Evolutionary conservation across 2,329 filamentous ascomycete species (phyloP).

Genomic region (Aplosporella prunicola): DNA sequence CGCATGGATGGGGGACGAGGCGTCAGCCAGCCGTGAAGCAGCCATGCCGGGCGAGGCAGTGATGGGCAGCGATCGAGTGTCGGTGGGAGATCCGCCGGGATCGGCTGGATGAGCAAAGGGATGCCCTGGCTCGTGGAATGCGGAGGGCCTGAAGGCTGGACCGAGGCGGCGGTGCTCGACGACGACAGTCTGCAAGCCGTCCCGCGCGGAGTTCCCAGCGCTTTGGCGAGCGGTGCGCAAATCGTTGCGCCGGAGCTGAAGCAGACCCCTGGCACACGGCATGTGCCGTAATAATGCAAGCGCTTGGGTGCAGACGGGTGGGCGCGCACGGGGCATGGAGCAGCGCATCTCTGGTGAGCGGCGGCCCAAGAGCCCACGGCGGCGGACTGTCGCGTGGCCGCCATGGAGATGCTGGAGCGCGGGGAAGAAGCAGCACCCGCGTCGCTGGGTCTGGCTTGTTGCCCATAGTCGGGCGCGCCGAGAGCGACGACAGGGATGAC

Average conservation of each 20-base stretch:
- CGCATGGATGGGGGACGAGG: slow-evolving; percentile 11
- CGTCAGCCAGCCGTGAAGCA: slow-evolving; percentile 11
- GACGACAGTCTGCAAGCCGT: background rate
- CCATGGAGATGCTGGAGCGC: slow-evolving; percentile 3
- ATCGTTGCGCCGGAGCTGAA: no score
- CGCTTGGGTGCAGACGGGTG: no score
- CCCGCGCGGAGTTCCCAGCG: no score
- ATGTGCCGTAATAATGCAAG: no score
- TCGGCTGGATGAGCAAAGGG: slow-evolving; percentile 8
- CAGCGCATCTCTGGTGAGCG: slow-evolving; percentile 5
- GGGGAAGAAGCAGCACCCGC: slow-evolving; percentile 7
- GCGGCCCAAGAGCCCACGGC: slow-evolving; percentile 6
- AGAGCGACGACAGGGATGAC: no score
- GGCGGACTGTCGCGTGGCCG: slow-evolving; percentile 9
- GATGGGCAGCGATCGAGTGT: slow-evolving; percentile 11
- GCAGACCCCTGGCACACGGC: no score
- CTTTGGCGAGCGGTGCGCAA: slow-evolving; percentile 2
- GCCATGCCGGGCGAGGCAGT: slow-evolving; percentile 9
- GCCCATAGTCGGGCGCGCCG: slow-evolving; percentile 2
- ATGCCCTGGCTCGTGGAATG: slow-evolving; percentile 3
- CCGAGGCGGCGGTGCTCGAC: background rate
- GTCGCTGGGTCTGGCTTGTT: slow-evolving; percentile 3
- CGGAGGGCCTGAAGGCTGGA: background rate
- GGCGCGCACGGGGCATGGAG: no score
- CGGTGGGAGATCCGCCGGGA: slow-evolving; percentile 10